These are phyloP conservation scores for Stachybotrys echinatus DNA, from an alignment of 2,329 filamentous ascomycete species.

Conservation along the genomic window DNA sequence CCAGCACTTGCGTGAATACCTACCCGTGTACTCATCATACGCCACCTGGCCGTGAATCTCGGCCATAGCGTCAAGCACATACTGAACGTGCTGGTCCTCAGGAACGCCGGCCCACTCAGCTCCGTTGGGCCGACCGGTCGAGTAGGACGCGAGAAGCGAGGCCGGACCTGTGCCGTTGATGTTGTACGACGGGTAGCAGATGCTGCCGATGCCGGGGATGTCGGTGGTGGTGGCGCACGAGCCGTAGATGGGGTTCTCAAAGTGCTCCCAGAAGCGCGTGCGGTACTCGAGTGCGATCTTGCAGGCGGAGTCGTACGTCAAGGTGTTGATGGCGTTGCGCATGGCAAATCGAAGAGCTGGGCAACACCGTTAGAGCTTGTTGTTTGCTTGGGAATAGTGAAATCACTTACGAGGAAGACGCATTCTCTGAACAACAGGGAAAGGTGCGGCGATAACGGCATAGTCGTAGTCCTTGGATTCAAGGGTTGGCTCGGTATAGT, in stretches of 20 bases:
- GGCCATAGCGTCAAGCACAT: slow-evolving; percentile 3
- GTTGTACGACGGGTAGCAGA: slow-evolving; percentile 64
- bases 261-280: slow-evolving; percentile 50
- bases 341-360: slow-evolving; percentile 25
- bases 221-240: slow-evolving; percentile 51
- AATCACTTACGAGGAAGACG: slow-evolving; percentile 36
- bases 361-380: slow-evolving; percentile 19
- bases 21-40: slow-evolving; percentile 2
- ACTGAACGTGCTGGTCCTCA: slow-evolving; percentile 41
- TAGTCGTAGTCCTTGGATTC: slow-evolving; percentile 57
- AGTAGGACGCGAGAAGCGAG: slow-evolving; percentile 44
- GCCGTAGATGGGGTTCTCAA: slow-evolving; percentile 52
- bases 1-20: slow-evolving; percentile 3
- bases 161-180: slow-evolving; percentile 60
- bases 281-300: slow-evolving; percentile 61
- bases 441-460: slow-evolving; percentile 57
- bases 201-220: slow-evolving; percentile 54
- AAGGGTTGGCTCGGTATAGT: slow-evolving; percentile 25
- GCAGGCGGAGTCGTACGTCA: slow-evolving; percentile 41
- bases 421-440: slow-evolving; percentile 60
- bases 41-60: slow-evolving; percentile 3
- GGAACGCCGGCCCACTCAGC: slow-evolving; percentile 28
- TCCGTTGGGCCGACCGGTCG: neutral
- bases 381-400: neutral
- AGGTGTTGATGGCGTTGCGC: slow-evolving; percentile 38